Evolutionary conservation across 2,329 filamentous ascomycete species (phyloP), one percentile per base, ranked within the genome.

Genomic region (Hymenoscyphus repandus): DNA sequence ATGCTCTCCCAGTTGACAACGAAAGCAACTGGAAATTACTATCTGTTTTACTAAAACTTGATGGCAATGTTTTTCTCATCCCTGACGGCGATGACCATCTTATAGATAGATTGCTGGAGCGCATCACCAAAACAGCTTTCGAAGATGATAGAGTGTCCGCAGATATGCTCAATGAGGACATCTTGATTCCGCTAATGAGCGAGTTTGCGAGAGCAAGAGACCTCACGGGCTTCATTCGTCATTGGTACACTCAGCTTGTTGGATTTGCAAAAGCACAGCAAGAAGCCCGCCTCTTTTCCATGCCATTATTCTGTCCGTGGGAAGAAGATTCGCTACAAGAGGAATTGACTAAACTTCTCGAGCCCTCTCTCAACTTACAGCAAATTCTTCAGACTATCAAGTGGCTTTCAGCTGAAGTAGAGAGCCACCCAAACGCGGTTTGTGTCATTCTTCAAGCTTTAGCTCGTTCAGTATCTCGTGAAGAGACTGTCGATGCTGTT

Each of bases 61-160:
- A 77, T 55, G 58, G 72, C 2, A 72, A 71, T 53, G 67, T 74
- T 5, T 75, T 77, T 53, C 63, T 74, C 2, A 64, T 69, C 44
- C 53, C 57, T n/a, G 60, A 68, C 22, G 58, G 66, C 20, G 56
- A 63, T 11, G 43, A 48, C 15, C 47, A 66, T 37, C 46, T 68
- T 10, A 51, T 69, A 5, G 53, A 62, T 9, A 51, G 58, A 1
- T 51, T 73, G 11, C 59, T 74, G 30, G 55, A 57, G 17, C 59
- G 56, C 36, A 62, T 72, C 20, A 69, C 65, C 2, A 47, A 50
- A 36, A 39, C 56, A 2, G 62, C 52, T 50, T 40, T 52, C 31
- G 55, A 56, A 49, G 42, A 45, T 44, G 47, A 43, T 7, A 64
- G 51, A 63, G 53, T 50, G 18, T 53, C 41, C 44, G 54, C 34